Evolutionary conservation across 2,329 filamentous ascomycete species (phyloP), one percentile per base, ranked within the genome.

Genomic region (Alternaria arbusti): DNA sequence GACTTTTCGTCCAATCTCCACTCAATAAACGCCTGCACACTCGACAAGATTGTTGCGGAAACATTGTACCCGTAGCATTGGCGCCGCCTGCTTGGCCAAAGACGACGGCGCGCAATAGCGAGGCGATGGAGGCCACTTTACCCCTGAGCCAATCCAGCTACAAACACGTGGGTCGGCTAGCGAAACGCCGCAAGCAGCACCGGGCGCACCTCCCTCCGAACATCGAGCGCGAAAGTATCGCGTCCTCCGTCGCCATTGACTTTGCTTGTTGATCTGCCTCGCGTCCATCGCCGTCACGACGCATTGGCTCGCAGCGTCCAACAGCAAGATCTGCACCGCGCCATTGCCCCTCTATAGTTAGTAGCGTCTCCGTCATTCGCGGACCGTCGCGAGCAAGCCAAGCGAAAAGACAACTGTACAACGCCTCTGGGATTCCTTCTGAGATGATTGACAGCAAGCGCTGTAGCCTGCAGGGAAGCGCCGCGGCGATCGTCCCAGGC

Each of bases 71-170:
- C 43, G 54, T 44, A 44, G 36, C 5, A 57, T 36, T 57, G 43
- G 40, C 54, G 20, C 32, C 52, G 52, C 44, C 52, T 11, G 13
- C 26, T 25, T 57, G 43, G 36, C 36, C 22, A 52, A 30, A 10
- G 52, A 40, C 49, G 20, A 25, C 20, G 30, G 30, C 36, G 49
- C 30, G 28, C 49, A 17, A 52, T 32, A 32, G 44, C 22, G n/a
- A 26, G 26, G 45, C n/a, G 4, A 13, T 15, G 55, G 28, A 49
- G 55, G 28, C 6, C 23, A 23, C 17, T 46, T 28, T 47, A 40
- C 60, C 60, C 60, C 65, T 63, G 55, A 68, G 56, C 63, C 68
- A 68, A 66, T 66, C 56, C 66, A 62, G 59, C 63, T 61, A 67
- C 64, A 61, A 63, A 57, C 44, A 64, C 62, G 63, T 69, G 68